These are phyloP conservation scores for Saccharomycopsis vini DNA, from an alignment of 805 yeast genomes.

Conservation along the genomic window DNA sequence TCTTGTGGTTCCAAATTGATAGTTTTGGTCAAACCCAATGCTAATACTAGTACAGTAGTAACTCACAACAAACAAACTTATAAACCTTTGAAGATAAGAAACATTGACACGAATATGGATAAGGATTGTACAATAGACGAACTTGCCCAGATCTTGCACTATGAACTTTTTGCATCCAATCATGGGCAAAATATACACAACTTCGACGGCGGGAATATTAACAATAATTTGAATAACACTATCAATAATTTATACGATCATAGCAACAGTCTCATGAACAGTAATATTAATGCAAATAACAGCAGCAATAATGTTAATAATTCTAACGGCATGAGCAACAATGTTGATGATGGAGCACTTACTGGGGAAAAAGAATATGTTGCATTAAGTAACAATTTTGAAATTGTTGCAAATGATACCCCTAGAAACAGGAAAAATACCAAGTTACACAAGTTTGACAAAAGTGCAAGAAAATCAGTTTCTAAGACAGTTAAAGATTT, in stretches of 20 bases:
- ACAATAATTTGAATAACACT: neutral
- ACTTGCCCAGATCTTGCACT: no score
- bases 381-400: slow-evolving; percentile 12
- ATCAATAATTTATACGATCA: neutral
- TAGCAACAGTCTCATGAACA: no score
- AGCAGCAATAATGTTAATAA: neutral
- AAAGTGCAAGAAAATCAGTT: slow-evolving; percentile 57
- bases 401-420: slow-evolving; percentile 62
- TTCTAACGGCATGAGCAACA: neutral
- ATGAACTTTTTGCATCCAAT: no score
- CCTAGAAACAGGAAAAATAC: slow-evolving; percentile 71
- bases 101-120: slow-evolving; percentile 52
- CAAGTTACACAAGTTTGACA: slow-evolving; percentile 70
- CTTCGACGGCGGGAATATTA: no score
- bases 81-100: slow-evolving; percentile 70
- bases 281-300: no score
- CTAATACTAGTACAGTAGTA: slow-evolving; percentile 19
- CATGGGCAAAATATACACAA: no score
- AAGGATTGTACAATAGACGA: slow-evolving; percentile 68
- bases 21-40: slow-evolving; percentile 66
- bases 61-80: slow-evolving; percentile 39
- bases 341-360: slow-evolving; percentile 26
- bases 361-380: slow-evolving; percentile 19
- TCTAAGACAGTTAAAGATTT: slow-evolving; percentile 44
- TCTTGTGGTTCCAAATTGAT: slow-evolving; percentile 51